Evolutionary conservation across 2,329 filamentous ascomycete genomes (phyloP).

Genomic region (Diaporthe vaccinii): DNA sequence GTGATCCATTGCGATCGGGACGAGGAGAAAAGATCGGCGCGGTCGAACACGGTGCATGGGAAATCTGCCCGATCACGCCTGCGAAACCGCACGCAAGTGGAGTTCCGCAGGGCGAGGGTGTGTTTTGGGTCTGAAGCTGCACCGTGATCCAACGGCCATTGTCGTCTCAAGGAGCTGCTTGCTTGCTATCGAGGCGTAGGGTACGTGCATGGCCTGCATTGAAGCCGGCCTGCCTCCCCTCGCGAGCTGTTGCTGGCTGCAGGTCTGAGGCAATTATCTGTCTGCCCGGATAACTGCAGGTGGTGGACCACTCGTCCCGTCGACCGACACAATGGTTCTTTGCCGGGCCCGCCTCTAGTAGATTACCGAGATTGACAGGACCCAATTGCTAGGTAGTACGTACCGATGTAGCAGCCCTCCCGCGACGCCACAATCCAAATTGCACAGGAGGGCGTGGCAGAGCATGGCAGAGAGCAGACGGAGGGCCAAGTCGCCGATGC

Average conservation of each 20-base stretch:
- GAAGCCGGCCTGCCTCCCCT: slow-evolving; percentile 8
- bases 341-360: slow-evolving; percentile 26
- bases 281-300: slow-evolving; percentile 30
- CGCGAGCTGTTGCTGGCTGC: not conserved
- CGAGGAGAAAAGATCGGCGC: not conserved
- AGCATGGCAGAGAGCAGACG: not conserved
- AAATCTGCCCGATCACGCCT: not conserved
- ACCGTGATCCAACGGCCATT: slow-evolving; percentile 1
- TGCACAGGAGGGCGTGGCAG: slow-evolving; percentile 13
- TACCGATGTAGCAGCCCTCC: not conserved
- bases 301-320: slow-evolving; percentile 26
- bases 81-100: not conserved
- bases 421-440: slow-evolving; percentile 5
- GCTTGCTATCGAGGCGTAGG: slow-evolving; percentile 12
- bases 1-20: not conserved
- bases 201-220: slow-evolving; percentile 2
- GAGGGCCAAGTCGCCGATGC: slow-evolving; percentile 22
- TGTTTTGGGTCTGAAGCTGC: slow-evolving; percentile 12
- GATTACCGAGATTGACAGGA: slow-evolving; percentile 36
- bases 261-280: slow-evolving; percentile 19
- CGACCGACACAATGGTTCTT: slow-evolving; percentile 28
- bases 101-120: not conserved
- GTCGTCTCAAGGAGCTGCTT: slow-evolving; percentile 6
- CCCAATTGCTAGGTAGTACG: slow-evolving; percentile 23
- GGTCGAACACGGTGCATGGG: not conserved